These are phyloP conservation scores for Beauveria medogensis DNA, from an alignment of 2,329 filamentous ascomycete species.

Conservation along the genomic window DNA sequence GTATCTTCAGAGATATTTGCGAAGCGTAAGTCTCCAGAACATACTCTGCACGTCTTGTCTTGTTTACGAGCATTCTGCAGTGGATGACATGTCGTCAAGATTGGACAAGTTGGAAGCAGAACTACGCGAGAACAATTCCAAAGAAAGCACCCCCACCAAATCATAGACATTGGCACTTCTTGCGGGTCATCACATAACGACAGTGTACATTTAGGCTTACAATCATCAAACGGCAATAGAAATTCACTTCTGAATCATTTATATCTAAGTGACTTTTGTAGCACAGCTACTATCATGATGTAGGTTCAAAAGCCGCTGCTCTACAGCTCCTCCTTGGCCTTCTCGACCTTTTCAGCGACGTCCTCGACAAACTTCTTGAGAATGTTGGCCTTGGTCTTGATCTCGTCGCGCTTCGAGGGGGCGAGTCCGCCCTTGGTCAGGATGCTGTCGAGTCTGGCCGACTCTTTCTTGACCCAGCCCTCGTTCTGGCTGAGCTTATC, in stretches of 20 bases:
- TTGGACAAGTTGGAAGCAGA: conserved; percentile 76
- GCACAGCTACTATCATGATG: conserved; percentile 13
- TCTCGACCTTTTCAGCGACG: conserved; percentile 40
- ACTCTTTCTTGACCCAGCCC: conserved; percentile 77
- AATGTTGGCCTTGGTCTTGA: conserved; percentile 81
- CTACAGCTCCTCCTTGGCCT: conserved; percentile 64
- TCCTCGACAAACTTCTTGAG: conserved; percentile 66
- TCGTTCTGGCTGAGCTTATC: conserved; percentile 74
- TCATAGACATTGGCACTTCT: conserved; percentile 13
- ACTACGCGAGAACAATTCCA: conserved; percentile 50
- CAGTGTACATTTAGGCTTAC: background rate
- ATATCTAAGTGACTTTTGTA: background rate
- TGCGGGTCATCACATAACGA: background rate
- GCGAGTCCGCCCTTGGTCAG: conserved; percentile 81
- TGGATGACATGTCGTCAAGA: conserved; percentile 89
- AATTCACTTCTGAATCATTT: background rate
- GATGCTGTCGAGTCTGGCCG: conserved; percentile 69
- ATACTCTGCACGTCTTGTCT: background rate
- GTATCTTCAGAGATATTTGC: conserved; percentile 82
- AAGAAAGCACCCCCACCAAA: conserved; percentile 31
- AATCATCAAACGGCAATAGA: background rate
- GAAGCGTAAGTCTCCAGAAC: conserved; percentile 57
- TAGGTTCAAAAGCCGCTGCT: conserved; percentile 28
- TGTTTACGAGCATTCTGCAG: conserved; percentile 33
- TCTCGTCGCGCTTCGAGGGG: conserved; percentile 79